Base-by-base conservation (phyloP, 2,329 filamentous ascomycete genomes). In the Clarireedia monteithiana region DNA sequence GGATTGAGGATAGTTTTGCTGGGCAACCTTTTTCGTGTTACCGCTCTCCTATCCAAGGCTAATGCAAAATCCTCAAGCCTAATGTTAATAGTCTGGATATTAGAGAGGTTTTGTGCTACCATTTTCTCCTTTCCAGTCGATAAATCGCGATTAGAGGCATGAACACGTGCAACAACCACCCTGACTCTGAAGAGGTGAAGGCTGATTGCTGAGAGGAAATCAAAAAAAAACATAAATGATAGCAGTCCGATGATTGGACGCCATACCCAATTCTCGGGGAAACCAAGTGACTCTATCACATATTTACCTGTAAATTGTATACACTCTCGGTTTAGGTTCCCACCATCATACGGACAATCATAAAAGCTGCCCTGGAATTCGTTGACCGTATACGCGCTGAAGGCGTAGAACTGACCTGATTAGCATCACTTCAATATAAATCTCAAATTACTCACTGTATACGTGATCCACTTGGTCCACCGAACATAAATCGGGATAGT, bases 231-330 rank as follows among this genome's bases (percentile, higher is more conserved):
- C 1, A 72, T 6, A 38, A 53, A 53, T 26, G 24, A 74, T 6
- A 77, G 58, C 2, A 79, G 63, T 2, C 75, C 71, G 3, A 81
- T 61, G 12, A 79, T 76, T 0, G 79, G 77, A 48, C 75, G 69
- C 73, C 73, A 77, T 12, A 79, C 70, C 78, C 78, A 82, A 45
- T 77, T 69, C 0, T 67, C 61, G 0, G 77, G 77, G 44, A 81
- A 71, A 2, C 76, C 75, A 10, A 82, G 68, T 10, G 73, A 76
- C 12, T 75, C 64, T 60, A 82, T 71, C 36, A 82, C 76, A 59
- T 75, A 82, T 3, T 67, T 65, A 1, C 79, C 79, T 0, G 74
- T 78, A 57, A 80, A 82, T 62, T 80, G 73, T 60, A 75, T 75
- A 64, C 79, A 82, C 3, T 68, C 72, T 17, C 76, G 76, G 58